Evolutionary conservation across 257 asterid species (phyloP).

Genomic region (Gentiana macrophylla): DNA sequence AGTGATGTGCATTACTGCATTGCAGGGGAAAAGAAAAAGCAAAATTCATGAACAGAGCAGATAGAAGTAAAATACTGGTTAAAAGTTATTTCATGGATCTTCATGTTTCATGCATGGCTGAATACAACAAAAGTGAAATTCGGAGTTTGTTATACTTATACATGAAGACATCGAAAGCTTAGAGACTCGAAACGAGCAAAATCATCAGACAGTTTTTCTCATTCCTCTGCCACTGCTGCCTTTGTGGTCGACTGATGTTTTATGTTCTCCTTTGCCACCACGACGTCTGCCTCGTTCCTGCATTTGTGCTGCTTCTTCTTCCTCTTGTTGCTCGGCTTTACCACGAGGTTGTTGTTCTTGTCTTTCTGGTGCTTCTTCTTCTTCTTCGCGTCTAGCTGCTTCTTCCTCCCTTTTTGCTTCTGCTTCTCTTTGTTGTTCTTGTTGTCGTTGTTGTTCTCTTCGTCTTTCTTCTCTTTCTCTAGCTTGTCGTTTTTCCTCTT

Average conservation of each 20-base stretch:
- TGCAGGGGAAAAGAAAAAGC: too few relatives aligned
- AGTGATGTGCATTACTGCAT: too few relatives aligned
- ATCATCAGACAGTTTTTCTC: slow-evolving; percentile 10
- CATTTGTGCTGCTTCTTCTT: slow-evolving; percentile 9
- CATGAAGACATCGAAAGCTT: too few relatives aligned
- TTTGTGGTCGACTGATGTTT: not conserved
- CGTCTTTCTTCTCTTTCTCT: not conserved
- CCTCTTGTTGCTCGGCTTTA: not conserved
- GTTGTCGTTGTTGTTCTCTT: not conserved
- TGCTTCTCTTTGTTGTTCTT: not conserved
- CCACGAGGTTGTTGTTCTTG: slow-evolving; percentile 2
- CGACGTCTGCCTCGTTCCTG: not conserved
- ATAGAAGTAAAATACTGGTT: too few relatives aligned
- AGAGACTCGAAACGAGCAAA: too few relatives aligned
- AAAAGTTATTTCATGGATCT: not conserved
- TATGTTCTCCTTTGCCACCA: not conserved
- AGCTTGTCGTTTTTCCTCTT: not conserved
- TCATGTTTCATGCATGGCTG: too few relatives aligned
- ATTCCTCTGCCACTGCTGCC: slow-evolving; percentile 2
- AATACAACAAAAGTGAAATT: too few relatives aligned
- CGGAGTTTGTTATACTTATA: too few relatives aligned
- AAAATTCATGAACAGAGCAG: too few relatives aligned
- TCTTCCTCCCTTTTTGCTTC: not conserved
- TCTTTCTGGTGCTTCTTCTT: slow-evolving; percentile 8
- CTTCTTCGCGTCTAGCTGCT: slow-evolving; percentile 1